Percentiles rank a stretch among this genome's conserved stretches.
phyloP scores from a whole-genome alignment of 2,329 filamentous ascomycete species.

The Talaromyces pinophilus region DNA sequence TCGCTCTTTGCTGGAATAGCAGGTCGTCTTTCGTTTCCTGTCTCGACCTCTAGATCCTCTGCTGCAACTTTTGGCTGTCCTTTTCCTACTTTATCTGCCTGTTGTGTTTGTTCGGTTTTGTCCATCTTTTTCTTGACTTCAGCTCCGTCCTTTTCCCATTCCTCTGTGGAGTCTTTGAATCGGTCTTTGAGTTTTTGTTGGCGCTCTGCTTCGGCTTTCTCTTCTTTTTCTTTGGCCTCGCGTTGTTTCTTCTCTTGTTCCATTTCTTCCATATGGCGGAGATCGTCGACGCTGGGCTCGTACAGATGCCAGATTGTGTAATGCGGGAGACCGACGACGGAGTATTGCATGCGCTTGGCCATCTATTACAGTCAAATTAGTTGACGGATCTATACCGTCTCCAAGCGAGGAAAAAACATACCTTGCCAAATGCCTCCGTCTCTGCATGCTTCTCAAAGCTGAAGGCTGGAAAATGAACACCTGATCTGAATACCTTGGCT shows the following conservation, averaged over 20 bases:
- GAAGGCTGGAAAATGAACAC: slow-evolving; percentile 96
- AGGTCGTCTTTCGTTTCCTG: not conserved
- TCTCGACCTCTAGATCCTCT: not conserved
- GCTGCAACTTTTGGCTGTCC: slow-evolving; percentile 5
- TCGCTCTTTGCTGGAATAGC: slow-evolving; percentile 8
- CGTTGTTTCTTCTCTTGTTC: slow-evolving; percentile 78
- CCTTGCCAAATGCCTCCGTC: slow-evolving; percentile 98
- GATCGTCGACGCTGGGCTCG: slow-evolving; percentile 96
- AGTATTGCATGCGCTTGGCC: slow-evolving; percentile 94
- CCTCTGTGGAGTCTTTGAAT: slow-evolving; percentile 72
- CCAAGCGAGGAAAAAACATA: slow-evolving; percentile 45
- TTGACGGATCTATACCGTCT: not conserved
- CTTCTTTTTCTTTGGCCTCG: slow-evolving; percentile 77
- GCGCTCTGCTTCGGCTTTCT: slow-evolving; percentile 70
- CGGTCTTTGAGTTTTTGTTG: slow-evolving; percentile 77
- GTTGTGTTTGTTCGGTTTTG: slow-evolving; percentile 48
- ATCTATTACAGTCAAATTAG: slow-evolving; percentile 61
- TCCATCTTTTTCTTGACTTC: slow-evolving; percentile 64
- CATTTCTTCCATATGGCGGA: slow-evolving; percentile 99
- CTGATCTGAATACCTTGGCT: slow-evolving; percentile 89
- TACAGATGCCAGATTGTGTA: slow-evolving; percentile 99
- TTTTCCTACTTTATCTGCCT: not conserved
- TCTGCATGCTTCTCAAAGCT: slow-evolving; percentile 98
- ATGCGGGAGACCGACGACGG: slow-evolving; percentile 91
- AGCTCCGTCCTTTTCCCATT: slow-evolving; percentile 90